These are phyloP conservation scores for Ramaria rubella DNA, from an alignment of 768 basidiomycete species.

Conservation along the genomic window DNA sequence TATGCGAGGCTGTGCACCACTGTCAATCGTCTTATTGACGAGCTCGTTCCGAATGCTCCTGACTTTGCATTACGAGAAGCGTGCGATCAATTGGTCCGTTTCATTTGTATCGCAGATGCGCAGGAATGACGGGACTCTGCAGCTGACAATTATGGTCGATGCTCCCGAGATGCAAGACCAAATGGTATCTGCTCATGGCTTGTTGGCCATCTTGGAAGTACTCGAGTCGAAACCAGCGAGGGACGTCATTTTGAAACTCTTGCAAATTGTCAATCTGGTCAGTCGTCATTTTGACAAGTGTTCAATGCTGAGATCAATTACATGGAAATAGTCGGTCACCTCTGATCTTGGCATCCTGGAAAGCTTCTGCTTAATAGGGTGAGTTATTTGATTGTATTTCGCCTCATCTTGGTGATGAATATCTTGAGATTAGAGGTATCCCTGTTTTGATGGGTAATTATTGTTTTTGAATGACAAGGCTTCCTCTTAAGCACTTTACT, in stretches of 20 bases:
- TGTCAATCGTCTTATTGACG: constrained; percentile 81
- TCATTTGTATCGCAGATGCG: neutral
- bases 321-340: constrained; percentile 34
- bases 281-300: constrained; percentile 16
- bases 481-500: neutral
- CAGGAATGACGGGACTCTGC: neutral
- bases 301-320: neutral
- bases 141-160: constrained; percentile 74
- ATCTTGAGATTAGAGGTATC: constrained; percentile 56
- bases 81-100: constrained; percentile 77
- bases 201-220: constrained; percentile 91
- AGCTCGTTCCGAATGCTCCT: constrained; percentile 72
- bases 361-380: constrained; percentile 91
- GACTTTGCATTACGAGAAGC: constrained; percentile 80
- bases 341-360: constrained; percentile 82
- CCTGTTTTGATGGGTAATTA: constrained; percentile 86
- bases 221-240: constrained; percentile 81
- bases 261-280: constrained; percentile 88
- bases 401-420: constrained; percentile 11
- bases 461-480: too few relatives aligned
- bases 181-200: constrained; percentile 87
- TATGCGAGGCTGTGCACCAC: constrained; percentile 76
- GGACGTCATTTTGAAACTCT: constrained; percentile 76
- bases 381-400: constrained; percentile 1
- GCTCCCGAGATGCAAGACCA: constrained; percentile 82